phyloP scores from a whole-genome alignment of 768 basidiomycete genomes.

The Phaffia tasmanica region DNA sequence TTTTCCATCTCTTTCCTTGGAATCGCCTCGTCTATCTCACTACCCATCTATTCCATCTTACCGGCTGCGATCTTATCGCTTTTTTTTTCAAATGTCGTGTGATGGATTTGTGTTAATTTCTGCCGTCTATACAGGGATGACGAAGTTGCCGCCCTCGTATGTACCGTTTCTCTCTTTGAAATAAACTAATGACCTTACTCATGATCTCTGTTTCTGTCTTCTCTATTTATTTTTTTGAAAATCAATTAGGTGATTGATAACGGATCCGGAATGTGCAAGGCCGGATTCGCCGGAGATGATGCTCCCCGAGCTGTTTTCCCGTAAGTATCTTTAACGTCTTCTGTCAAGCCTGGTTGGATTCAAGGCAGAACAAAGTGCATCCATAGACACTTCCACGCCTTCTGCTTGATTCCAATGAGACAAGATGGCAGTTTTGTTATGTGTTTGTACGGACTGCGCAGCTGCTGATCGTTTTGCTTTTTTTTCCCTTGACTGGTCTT shows the following conservation, averaged over 20 bases:
- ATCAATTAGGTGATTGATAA: slow-evolving; percentile 30
- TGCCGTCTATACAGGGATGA: slow-evolving; percentile 40
- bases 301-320: slow-evolving; percentile 88
- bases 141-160: slow-evolving; percentile 51
- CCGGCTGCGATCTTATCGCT: not conserved
- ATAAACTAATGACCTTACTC: not conserved
- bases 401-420: not conserved
- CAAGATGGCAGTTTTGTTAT: not conserved
- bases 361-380: too few species aligned
- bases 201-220: not conserved
- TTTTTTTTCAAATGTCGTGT: too few species aligned
- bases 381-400: too few species aligned
- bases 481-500: slow-evolving; percentile 1
- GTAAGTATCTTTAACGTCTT: slow-evolving; percentile 45
- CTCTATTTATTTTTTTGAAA: not conserved
- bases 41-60: too few species aligned
- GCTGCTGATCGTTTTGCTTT: not conserved
- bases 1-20: too few species aligned
- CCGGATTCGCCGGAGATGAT: slow-evolving; percentile 78
- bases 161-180: slow-evolving; percentile 25
- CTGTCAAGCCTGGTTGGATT: not conserved
- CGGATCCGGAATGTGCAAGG: slow-evolving; percentile 99
- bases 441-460: not conserved
- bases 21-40: too few species aligned
- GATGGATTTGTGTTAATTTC: too few species aligned